Evolutionary conservation across 441 rosid genomes (phyloP).

Genomic region (Viola pubescens): DNA sequence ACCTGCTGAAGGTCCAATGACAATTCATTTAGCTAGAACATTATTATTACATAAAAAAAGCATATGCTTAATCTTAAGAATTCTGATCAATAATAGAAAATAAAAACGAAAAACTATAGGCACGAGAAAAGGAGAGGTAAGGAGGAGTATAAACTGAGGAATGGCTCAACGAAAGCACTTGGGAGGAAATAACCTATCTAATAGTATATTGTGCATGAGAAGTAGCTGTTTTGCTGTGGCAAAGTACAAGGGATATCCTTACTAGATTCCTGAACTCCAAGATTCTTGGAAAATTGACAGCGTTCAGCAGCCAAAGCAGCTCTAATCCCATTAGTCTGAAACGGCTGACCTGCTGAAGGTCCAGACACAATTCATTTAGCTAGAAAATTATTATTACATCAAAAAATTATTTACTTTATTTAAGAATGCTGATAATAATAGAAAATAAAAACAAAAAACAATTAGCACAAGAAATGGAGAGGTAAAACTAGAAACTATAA

Average conservation of each 20-base stretch:
- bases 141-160: no score
- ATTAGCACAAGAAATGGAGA: no score
- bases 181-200: no score
- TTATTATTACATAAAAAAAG: background rate
- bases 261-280: conserved; percentile 8
- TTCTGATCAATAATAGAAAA: background rate
- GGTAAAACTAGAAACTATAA: no score
- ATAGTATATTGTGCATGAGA: background rate
- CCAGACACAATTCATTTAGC: background rate
- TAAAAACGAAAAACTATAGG: background rate
- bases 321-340: conserved; percentile 5
- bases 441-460: background rate
- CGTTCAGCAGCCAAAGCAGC: conserved; percentile 11
- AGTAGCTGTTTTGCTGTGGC: background rate
- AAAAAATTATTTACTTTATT: background rate
- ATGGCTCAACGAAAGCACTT: no score
- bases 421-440: background rate
- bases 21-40: conserved; percentile 2
- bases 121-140: background rate
- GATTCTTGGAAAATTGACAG: conserved; percentile 8
- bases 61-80: background rate
- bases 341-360: conserved; percentile 16
- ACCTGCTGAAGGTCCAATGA: conserved; percentile 14
- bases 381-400: background rate
- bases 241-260: conserved; percentile 6